Evolutionary conservation across 2,329 filamentous ascomycete genomes (phyloP), one percentile per base, ranked within the genome.

Genomic region (Penicillium sp.): DNA sequence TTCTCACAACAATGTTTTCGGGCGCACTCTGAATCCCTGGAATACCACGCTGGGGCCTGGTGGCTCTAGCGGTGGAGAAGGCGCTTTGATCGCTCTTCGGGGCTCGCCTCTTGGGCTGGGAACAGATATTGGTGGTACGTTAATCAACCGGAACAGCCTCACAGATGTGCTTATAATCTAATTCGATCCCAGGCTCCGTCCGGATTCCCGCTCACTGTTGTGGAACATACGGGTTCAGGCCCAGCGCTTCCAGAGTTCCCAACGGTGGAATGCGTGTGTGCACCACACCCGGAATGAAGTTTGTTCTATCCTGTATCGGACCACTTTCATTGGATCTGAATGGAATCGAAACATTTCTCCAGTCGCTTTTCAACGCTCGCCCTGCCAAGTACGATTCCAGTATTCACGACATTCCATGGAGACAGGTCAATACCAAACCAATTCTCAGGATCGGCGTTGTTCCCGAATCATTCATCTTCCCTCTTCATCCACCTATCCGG

Each of bases 31-130:
- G 21, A 79, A 79, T 56, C 78, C 78, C 1, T 64, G 68, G 54
- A 75, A 75, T 49, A 70, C 65, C 1, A 49, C 47, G 4, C 46
- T 76, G 4, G 68, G 67, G 0, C 65, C 72, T 2, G 75, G 75
- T 22, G 74, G 75, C 2, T 73, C 70, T 14, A 75, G 72, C 14
- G 74, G 74, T 16, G 75, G 74, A 46, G 88, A 90, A 67, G 82
- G 82, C 2, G 87, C 87, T 0, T 75, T 90, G 1, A 79, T 90
- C 29, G 74, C 78, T 0, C 81, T 89, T 56, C 72, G 74, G 14
- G 88, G 87, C n/a, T 86, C 82, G 52, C 79, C 81, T 0, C 54
- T 88, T 0, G 87, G 87, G 4, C 77, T 88, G 0, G 86, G 86
- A 1, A 86, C 85, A 1, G 86, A 89, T 58, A 87, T 88, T 53